Conservation (phyloP, 768 basidiomycete species). For the Tricholoma terreum region DNA sequence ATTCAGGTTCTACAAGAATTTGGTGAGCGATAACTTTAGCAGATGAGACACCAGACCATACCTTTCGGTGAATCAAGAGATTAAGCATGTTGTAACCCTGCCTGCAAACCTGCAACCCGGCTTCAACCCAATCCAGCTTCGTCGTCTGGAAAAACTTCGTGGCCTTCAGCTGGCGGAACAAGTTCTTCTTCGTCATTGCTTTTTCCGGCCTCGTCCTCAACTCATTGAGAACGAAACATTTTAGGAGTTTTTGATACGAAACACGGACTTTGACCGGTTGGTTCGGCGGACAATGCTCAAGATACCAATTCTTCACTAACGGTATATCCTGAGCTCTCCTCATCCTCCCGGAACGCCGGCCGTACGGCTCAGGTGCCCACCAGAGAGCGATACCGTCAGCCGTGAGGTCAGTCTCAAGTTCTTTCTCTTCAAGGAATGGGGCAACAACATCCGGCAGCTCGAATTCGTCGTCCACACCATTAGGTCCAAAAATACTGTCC, state of each 20-base stretch:
- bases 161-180: conserved; percentile 94
- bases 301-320: conserved; percentile 96
- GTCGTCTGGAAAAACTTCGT: conserved; percentile 99
- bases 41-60: conserved; percentile 21
- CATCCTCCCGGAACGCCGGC: conserved; percentile 87
- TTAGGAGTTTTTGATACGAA: conserved; percentile 97
- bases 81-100: conserved; percentile 99
- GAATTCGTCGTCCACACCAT: conserved; percentile 82
- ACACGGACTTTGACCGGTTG: conserved; percentile 98
- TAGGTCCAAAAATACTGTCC: conserved; percentile 88
- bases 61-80: conserved; percentile 97
- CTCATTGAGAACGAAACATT: conserved; percentile 94
- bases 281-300: conserved; percentile 95
- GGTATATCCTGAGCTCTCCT: conserved; percentile 94
- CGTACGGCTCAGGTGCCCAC: conserved; percentile 98
- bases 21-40: neutral
- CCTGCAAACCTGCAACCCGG: conserved; percentile 95
- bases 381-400: conserved; percentile 97
- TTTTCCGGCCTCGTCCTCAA: conserved; percentile 87
- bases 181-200: conserved; percentile 96
- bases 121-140: conserved; percentile 97
- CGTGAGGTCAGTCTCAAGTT: conserved; percentile 85
- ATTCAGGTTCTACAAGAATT: conserved; percentile 65
- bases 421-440: conserved; percentile 79
- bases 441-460: conserved; percentile 72